Conservation (phyloP, 2,329 filamentous ascomycete species). For the Byssoonygena ceratinophila region DNA sequence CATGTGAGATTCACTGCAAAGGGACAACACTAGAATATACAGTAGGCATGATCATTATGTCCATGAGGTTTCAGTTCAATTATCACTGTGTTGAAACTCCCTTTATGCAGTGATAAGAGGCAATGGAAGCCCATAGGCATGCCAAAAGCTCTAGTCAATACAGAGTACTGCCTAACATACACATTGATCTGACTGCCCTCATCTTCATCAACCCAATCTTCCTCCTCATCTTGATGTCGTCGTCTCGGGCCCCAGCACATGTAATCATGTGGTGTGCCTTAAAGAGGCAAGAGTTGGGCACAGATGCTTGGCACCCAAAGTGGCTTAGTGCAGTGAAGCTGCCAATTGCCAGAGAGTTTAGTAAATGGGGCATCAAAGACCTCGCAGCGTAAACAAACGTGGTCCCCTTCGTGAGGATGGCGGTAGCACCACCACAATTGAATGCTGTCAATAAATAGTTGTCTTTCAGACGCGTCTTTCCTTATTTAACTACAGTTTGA, state of each 20-base stretch:
- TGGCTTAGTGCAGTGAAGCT: slow-evolving; percentile 10
- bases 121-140: no score
- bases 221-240: no score
- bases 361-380: not conserved
- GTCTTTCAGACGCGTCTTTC: slow-evolving; percentile 7
- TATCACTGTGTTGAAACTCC: no score
- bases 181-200: no score
- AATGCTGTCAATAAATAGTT: slow-evolving; percentile 1
- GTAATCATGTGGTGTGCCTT: no score
- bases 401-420: slow-evolving; percentile 7
- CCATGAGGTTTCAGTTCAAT: no score
- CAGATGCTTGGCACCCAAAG: slow-evolving; percentile 3
- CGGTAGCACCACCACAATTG: slow-evolving; percentile 6
- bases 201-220: no score
- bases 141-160: no score
- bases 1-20: not conserved
- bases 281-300: slow-evolving; percentile 4
- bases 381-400: slow-evolving; percentile 10
- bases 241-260: no score
- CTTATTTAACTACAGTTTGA: not conserved
- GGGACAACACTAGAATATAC: not conserved
- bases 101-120: no score
- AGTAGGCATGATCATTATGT: no score
- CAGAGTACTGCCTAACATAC: no score
- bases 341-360: slow-evolving; percentile 2